Evolutionary conservation across 2,329 filamentous ascomycete genomes (phyloP), one percentile per base, ranked within the genome.

Genomic region (Stenocarpella maydis): DNA sequence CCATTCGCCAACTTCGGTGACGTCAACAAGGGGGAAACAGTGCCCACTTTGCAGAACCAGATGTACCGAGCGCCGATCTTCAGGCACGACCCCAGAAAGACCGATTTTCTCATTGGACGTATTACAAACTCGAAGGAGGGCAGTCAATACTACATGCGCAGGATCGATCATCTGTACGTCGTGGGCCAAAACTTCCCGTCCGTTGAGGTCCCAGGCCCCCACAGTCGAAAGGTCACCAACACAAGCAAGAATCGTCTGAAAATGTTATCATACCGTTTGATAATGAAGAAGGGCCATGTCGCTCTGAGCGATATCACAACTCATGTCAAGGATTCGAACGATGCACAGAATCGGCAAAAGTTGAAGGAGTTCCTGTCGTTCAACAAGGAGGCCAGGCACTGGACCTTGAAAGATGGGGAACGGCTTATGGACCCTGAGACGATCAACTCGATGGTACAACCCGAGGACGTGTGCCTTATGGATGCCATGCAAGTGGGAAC

Each of bases 401-500:
- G 96, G 96, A 89, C 91, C 34, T 87, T 97, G 72, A 88, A 88
- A 63, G 84, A 89, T 10, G 88, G 89, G 26, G 92, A 98, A 74
- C 84, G 88, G 0, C 84, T 96, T 26, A 93, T 95, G 15, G 94
- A 97, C 70, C 92, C 95, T 76, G 88, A 92, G 28, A 88, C 88
- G 2, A 91, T 98, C 71, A 91, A 95, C 49, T 86, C 89, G 28
- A 94, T 97, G 91, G 94, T 99, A 74, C 95, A 95, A 73, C 95
- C 96, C 0, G 96, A 99, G 79, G 95, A 98, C 76, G 93, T 98
- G 1, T 98, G 94, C 79, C 82, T 98, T 53, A 89, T 98, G 37
- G 95, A 99, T 77, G 93, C 95, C 0, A 99, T 98, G 95, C 94
- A 98, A 79, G 92, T 98, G 47, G 96, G 96, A 53, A 90, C 94